Percentiles rank a stretch among this genome's conserved stretches.
These are phyloP conservation scores for Lasiodiplodia sp. DNA, from an alignment of 2,329 filamentous ascomycete species.

Conservation along the genomic window DNA sequence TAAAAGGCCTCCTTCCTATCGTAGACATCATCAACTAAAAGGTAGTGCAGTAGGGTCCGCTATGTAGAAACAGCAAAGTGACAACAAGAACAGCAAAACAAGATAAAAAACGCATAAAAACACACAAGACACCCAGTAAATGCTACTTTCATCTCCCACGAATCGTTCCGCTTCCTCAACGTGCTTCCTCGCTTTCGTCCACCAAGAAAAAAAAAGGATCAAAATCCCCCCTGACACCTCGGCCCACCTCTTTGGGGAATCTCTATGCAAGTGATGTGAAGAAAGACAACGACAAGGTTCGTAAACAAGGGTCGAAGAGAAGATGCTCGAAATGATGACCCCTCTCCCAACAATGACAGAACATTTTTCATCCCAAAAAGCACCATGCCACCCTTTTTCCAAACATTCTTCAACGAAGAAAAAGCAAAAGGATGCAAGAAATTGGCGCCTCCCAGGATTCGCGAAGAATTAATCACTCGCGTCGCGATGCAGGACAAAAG, in stretches of 20 bases:
- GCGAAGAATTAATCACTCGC: conserved; percentile 2
- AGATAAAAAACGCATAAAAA: conserved; percentile 13
- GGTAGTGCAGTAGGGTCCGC: conserved; percentile 21
- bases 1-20: conserved; percentile 27
- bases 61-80: conserved; percentile 17
- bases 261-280: conserved; percentile 26
- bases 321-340: conserved; percentile 19
- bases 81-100: conserved; percentile 3
- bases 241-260: conserved; percentile 25
- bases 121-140: conserved; percentile 25
- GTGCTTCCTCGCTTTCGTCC: background rate
- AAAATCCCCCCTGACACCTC: conserved; percentile 13
- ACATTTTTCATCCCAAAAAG: conserved; percentile 19
- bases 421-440: conserved; percentile 19
- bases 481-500: conserved; percentile 25
- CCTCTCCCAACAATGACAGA: conserved; percentile 20
- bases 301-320: conserved; percentile 5
- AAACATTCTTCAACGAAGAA: conserved; percentile 13
- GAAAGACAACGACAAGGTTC: conserved; percentile 10
- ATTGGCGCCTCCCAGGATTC: conserved; percentile 11
- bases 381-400: conserved; percentile 26
- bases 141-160: conserved; percentile 20
- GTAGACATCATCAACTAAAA: conserved; percentile 28
- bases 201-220: conserved; percentile 18
- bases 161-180: background rate